phyloP scores from a whole-genome alignment of 2,329 filamentous ascomycete species.

The Alternaria infectoria region DNA sequence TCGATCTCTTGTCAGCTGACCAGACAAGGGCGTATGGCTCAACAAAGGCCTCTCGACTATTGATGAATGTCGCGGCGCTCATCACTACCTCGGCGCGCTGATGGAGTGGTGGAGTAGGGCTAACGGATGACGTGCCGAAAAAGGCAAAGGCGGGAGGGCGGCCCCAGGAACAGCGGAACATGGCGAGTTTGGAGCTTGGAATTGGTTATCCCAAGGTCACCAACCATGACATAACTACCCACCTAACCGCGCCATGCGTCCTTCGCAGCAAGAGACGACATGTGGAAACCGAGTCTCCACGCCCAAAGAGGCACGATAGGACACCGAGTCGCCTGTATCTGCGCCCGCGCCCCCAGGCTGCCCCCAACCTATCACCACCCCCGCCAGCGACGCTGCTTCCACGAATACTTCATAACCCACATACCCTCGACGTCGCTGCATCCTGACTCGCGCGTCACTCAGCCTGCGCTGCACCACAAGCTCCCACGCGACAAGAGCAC shows the following conservation, averaged over 20 bases:
- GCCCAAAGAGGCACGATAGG: constrained; percentile 33
- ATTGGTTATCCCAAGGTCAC: constrained; percentile 19
- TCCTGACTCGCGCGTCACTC: constrained; percentile 72
- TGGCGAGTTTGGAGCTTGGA: constrained; percentile 23
- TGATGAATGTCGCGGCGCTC: background rate
- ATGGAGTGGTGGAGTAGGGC: constrained; percentile 1
- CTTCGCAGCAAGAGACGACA: constrained; percentile 42
- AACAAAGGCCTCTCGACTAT: background rate
- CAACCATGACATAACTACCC: constrained; percentile 40
- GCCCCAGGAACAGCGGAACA: constrained; percentile 28
- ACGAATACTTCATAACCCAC: constrained; percentile 97
- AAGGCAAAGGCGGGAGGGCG: constrained; percentile 11
- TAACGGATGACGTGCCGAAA: constrained; percentile 24
- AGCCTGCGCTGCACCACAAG: constrained; percentile 75
- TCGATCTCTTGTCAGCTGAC: background rate
- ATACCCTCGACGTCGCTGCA: constrained; percentile 91
- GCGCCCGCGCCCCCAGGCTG: constrained; percentile 13
- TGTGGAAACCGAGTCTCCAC: constrained; percentile 46
- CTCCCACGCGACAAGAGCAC: constrained; percentile 84
- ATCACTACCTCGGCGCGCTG: background rate
- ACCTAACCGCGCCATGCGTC: constrained; percentile 41
- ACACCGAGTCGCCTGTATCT: constrained; percentile 27
- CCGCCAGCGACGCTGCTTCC: constrained; percentile 63
- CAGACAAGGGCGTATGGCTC: background rate
- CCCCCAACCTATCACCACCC: constrained; percentile 15